These are phyloP conservation scores for Rhizophagus clarus DNA, from an alignment of 192 early-diverging fungal species.

Conservation along the genomic window DNA sequence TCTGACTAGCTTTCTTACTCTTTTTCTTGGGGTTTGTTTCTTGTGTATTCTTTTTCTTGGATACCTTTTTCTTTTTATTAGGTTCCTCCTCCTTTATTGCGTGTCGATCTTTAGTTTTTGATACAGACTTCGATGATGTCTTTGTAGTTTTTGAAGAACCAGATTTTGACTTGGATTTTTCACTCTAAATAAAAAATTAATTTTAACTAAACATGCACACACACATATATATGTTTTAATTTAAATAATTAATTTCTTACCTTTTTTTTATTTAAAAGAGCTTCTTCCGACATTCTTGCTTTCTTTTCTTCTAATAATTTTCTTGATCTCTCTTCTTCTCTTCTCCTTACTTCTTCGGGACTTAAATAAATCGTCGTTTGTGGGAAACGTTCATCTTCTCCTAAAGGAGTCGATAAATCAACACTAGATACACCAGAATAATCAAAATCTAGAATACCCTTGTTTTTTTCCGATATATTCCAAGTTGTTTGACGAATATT, in stretches of 20 bases:
- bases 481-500: not conserved
- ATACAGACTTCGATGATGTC: not conserved
- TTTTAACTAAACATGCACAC: not conserved
- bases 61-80: not conserved
- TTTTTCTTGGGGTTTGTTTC: conserved; percentile 31
- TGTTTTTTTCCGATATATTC: not conserved
- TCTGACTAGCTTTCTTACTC: conserved; percentile 45
- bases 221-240: not conserved
- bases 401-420: conserved; percentile 57
- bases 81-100: not conserved
- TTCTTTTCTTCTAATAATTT: conserved; percentile 34
- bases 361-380: conserved; percentile 52
- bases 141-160: not conserved
- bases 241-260: not conserved
- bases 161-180: conserved; percentile 9
- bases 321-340: conserved; percentile 48
- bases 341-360: conserved; percentile 55
- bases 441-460: conserved; percentile 47
- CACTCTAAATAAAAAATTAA: not conserved
- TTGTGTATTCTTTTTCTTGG: conserved; percentile 24
- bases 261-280: not conserved
- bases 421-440: conserved; percentile 46
- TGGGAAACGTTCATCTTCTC: conserved; percentile 57
- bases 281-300: not conserved
- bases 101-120: not conserved